Evolutionary conservation across 805 yeast species (phyloP).

Genomic region (Cyberlindnera euphorbiae): DNA sequence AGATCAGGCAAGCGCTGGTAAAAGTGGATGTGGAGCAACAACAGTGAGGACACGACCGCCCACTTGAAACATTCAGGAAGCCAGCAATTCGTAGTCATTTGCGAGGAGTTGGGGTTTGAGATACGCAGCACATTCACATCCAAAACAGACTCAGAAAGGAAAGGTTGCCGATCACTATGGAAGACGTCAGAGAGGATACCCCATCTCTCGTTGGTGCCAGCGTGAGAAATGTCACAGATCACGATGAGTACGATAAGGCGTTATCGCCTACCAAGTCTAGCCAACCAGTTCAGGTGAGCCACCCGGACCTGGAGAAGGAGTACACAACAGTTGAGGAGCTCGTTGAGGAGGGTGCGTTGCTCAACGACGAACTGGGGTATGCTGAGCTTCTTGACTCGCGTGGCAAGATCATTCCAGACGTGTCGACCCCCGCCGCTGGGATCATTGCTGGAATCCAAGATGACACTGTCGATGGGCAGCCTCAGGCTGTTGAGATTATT

Average conservation of each 20-base stretch:
- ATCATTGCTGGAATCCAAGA: slow-evolving; percentile 5
- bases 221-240: slow-evolving; percentile 19
- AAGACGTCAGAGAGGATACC: slow-evolving; percentile 8
- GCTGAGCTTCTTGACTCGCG: slow-evolving; percentile 46
- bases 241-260: slow-evolving; percentile 12
- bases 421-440: slow-evolving; percentile 12
- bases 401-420: slow-evolving; percentile 41
- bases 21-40: too few species aligned
- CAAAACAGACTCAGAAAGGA: too few species aligned
- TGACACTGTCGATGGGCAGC: too few species aligned
- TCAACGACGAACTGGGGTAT: slow-evolving; percentile 52
- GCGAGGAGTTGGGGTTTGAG: too few species aligned
- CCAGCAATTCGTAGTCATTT: too few species aligned
- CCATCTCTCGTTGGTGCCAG: slow-evolving; percentile 25
- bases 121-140: too few species aligned
- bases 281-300: slow-evolving; percentile 1
- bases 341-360: slow-evolving; percentile 45
- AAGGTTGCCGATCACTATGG: neutral
- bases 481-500: slow-evolving; percentile 12
- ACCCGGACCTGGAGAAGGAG: slow-evolving; percentile 10
- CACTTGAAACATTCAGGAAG: too few species aligned
- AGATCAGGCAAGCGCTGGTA: too few species aligned
- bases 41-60: too few species aligned
- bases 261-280: slow-evolving; percentile 16
- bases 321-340: slow-evolving; percentile 32